Conservation (phyloP, 345 rosid genomes). For the Litchi chinensis region DNA sequence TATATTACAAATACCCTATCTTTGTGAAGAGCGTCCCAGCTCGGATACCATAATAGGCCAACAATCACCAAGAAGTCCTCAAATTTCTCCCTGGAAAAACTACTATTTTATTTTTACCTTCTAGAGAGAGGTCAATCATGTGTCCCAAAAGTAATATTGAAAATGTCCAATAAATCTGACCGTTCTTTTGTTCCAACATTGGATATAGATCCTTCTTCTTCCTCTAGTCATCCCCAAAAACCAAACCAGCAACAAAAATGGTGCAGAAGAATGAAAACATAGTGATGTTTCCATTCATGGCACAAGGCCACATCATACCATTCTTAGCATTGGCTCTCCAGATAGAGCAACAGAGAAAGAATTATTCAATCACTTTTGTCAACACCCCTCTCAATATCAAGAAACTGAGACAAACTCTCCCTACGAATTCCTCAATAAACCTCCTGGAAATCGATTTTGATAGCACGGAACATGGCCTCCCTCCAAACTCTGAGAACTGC, state of each 20-base stretch:
- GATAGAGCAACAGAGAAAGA: constrained; percentile 33
- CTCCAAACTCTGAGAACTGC: constrained; percentile 63
- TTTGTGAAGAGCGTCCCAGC: no score
- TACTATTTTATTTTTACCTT: no score
- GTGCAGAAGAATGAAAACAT: constrained; percentile 28
- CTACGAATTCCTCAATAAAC: constrained; percentile 49
- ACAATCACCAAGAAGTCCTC: no score
- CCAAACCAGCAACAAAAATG: background rate
- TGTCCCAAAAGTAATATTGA: no score
- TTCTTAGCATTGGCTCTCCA: constrained; percentile 69
- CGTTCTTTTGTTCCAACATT: no score
- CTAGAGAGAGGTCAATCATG: no score
- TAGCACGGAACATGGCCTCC: constrained; percentile 70
- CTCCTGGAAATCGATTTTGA: constrained; percentile 64
- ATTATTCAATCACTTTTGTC: constrained; percentile 41
- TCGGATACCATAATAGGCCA: no score
- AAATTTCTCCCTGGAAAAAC: no score
- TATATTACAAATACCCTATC: no score
- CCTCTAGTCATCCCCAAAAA: no score
- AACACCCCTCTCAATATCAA: constrained; percentile 66
- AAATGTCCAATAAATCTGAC: no score
- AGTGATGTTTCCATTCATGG: constrained; percentile 82
- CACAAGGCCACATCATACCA: constrained; percentile 79
- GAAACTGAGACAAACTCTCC: constrained; percentile 51
- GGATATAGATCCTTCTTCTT: no score